phyloP scores from a whole-genome alignment of 805 yeast genomes.

The Hanseniaspora guilliermondii region DNA sequence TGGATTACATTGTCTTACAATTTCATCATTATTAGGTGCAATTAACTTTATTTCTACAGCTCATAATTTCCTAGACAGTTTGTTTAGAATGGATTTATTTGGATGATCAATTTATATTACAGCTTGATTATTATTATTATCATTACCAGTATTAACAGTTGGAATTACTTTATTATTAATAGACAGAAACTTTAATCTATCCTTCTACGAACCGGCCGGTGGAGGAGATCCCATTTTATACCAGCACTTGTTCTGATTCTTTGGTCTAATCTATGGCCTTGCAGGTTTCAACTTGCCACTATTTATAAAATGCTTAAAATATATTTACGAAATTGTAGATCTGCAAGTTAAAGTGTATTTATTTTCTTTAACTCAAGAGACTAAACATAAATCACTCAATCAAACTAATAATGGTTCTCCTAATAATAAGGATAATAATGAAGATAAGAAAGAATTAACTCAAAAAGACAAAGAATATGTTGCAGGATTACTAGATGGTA shows the following conservation, averaged over 20 bases:
- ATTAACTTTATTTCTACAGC: constrained; percentile 16
- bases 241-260: constrained; percentile 15
- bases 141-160: constrained; percentile 16
- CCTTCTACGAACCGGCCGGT: constrained; percentile 15
- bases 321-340: no score
- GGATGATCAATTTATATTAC: constrained; percentile 15
- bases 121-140: constrained; percentile 13
- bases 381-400: constrained; percentile 6
- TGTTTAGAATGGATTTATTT: constrained; percentile 14
- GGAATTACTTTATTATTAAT: constrained; percentile 15
- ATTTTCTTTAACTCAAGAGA: constrained; percentile 11
- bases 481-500: no score
- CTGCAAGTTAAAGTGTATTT: no score
- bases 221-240: constrained; percentile 17
- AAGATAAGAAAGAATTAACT: no score
- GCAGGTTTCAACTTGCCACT: no score
- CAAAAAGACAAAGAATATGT: no score
- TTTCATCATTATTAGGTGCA: constrained; percentile 13
- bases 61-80: constrained; percentile 15
- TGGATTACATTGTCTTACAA: constrained; percentile 13
- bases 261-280: constrained; percentile 14
- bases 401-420: no score
- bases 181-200: constrained; percentile 16
- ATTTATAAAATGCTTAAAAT: no score
- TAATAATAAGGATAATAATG: no score